Evolutionary conservation across 2,329 filamentous ascomycete species (phyloP).

Genomic region (Penicillium frequentans): DNA sequence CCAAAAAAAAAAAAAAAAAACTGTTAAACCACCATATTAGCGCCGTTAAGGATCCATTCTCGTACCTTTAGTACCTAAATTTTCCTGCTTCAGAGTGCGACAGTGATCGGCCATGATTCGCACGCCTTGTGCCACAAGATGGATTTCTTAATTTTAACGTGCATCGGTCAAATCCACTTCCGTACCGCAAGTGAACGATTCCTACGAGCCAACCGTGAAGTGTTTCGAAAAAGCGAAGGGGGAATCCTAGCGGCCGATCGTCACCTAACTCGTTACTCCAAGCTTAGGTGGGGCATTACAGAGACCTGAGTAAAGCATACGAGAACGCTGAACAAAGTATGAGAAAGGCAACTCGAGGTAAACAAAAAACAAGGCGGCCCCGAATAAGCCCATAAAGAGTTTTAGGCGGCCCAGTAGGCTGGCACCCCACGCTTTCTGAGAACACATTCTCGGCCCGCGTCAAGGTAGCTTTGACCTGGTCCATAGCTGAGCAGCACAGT

Average conservation of each 20-base stretch:
- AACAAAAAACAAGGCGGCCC: not conserved
- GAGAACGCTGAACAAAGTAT: slow-evolving; percentile 1
- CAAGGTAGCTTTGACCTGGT: not conserved
- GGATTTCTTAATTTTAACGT: slow-evolving; percentile 22
- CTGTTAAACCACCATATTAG: slow-evolving; percentile 5
- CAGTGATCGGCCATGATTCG: slow-evolving; percentile 13
- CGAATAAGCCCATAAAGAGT: not conserved
- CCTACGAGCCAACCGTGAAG: not conserved
- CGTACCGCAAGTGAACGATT: slow-evolving; percentile 1
- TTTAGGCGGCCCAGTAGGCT: slow-evolving; percentile 10
- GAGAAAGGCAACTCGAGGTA: slow-evolving; percentile 5
- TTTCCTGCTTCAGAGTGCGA: not conserved
- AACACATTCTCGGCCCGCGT: slow-evolving; percentile 1
- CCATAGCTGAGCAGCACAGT: no score
- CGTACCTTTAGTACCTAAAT: slow-evolving; percentile 3
- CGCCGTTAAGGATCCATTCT: slow-evolving; percentile 7
- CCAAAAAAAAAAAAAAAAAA: not conserved
- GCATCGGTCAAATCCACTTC: slow-evolving; percentile 11
- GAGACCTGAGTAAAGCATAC: not conserved
- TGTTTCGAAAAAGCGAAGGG: slow-evolving; percentile 5
- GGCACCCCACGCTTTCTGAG: slow-evolving; percentile 1
- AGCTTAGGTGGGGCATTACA: slow-evolving; percentile 25
- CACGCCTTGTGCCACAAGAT: slow-evolving; percentile 18
- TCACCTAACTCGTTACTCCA: slow-evolving; percentile 10
- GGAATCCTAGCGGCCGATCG: slow-evolving; percentile 36